Conservation (phyloP, 495 filamentous ascomycete genomes). For the Tuber microsphaerosporum region DNA sequence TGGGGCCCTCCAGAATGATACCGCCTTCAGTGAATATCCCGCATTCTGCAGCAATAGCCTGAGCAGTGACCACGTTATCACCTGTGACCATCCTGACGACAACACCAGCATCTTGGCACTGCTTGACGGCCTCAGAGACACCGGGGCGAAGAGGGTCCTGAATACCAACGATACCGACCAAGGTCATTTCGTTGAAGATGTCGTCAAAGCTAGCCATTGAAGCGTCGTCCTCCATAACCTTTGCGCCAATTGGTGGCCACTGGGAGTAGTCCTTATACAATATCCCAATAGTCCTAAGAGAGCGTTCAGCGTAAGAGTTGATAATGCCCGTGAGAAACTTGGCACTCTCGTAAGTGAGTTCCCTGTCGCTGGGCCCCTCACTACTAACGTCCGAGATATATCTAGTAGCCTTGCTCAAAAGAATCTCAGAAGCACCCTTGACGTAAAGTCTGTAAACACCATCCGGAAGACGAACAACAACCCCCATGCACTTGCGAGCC, state of each 20-base stretch:
- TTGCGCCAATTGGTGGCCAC: constrained; percentile 71
- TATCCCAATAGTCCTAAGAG: constrained; percentile 78
- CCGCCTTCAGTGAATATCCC: constrained; percentile 71
- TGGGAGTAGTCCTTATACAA: constrained; percentile 80
- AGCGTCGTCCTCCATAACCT: constrained; percentile 60
- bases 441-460: constrained; percentile 57
- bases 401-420: constrained; percentile 63
- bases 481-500: constrained; percentile 61
- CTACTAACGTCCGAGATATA: constrained; percentile 64
- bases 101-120: constrained; percentile 71
- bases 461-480: constrained; percentile 53
- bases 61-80: constrained; percentile 74
- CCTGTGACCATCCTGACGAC: constrained; percentile 86
- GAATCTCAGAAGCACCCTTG: constrained; percentile 64
- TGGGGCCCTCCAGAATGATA: constrained; percentile 73
- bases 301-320: constrained; percentile 67
- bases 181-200: constrained; percentile 69
- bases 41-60: constrained; percentile 74
- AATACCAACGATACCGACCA: constrained; percentile 75
- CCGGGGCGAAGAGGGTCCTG: constrained; percentile 80
- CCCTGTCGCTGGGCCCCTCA: constrained; percentile 50
- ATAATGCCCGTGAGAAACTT: constrained; percentile 60
- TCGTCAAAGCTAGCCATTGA: constrained; percentile 70
- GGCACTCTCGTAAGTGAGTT: constrained; percentile 54
- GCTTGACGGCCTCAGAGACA: constrained; percentile 65